Evolutionary conservation across 1,139 yeast species (phyloP).

Genomic region (Scheffersomyces quercinus): DNA sequence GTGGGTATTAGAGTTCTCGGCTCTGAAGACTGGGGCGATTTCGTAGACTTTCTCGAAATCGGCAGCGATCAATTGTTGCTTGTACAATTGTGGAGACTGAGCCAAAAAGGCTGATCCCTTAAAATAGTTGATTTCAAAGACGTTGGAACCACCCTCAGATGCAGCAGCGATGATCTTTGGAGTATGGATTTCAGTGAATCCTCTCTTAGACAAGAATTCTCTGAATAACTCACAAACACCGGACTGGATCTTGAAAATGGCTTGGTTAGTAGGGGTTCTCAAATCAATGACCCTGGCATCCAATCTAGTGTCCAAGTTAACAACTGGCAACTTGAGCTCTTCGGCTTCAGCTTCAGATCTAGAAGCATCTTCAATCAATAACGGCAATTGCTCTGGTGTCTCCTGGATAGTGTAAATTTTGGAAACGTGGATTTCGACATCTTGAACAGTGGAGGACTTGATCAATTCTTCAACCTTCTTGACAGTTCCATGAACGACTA

Average conservation of each 20-base stretch:
- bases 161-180: constrained; percentile 96
- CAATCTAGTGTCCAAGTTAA: constrained; percentile 92
- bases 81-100: constrained; percentile 96
- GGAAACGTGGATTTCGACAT: constrained; percentile 77
- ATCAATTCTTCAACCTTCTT: constrained; percentile 83
- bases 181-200: constrained; percentile 89
- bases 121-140: constrained; percentile 89
- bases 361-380: constrained; percentile 92
- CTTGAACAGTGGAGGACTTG: constrained; percentile 89
- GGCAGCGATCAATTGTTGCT: constrained; percentile 96
- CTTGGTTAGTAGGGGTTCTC: constrained; percentile 96
- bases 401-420: constrained; percentile 78
- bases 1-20: constrained; percentile 97
- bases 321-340: constrained; percentile 87
- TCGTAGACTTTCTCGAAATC: constrained; percentile 96
- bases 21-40: constrained; percentile 97
- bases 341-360: constrained; percentile 96
- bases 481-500: constrained; percentile 83
- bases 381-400: constrained; percentile 91
- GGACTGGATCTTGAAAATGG: constrained; percentile 90
- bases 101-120: constrained; percentile 92
- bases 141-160: constrained; percentile 97
- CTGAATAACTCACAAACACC: constrained; percentile 88
- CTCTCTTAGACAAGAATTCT: constrained; percentile 70
- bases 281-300: constrained; percentile 94